Percentiles rank a stretch among this genome's conserved stretches.
Conservation (phyloP, 257 asterid genomes). For the Haberlea rhodopensis region DNA sequence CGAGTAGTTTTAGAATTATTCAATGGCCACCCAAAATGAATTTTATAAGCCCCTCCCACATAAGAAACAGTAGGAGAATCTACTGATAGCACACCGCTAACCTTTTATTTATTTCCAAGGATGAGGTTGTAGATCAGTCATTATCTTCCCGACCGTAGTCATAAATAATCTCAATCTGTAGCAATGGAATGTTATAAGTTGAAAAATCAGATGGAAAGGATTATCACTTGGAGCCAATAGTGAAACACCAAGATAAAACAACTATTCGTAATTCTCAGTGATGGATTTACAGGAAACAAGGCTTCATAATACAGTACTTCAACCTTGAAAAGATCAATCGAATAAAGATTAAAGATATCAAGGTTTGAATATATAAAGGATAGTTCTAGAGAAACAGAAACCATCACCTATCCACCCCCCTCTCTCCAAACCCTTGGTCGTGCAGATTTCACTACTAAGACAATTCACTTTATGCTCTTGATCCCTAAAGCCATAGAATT, state of each 20-base stretch:
- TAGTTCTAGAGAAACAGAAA: conserved; percentile 5
- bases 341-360: not conserved
- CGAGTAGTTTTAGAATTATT: not conserved
- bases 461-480: too few species aligned
- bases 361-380: conserved; percentile 9
- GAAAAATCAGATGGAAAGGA: not conserved
- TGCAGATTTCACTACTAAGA: too few species aligned
- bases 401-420: not conserved
- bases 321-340: not conserved
- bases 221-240: conserved; percentile 1
- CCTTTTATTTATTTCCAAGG: conserved; percentile 42
- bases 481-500: too few species aligned
- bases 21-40: not conserved
- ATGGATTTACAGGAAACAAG: not conserved
- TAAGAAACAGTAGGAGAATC: not conserved
- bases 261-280: not conserved
- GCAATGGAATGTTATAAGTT: conserved; percentile 21
- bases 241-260: not conserved
- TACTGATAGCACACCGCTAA: not conserved
- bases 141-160: conserved; percentile 79
- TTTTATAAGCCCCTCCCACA: not conserved
- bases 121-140: conserved; percentile 37
- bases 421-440: not conserved
- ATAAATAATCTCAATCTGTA: conserved; percentile 84
- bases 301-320: not conserved